Conservation (phyloP, 129 eudicot species). For the Sambucus nigra region DNA sequence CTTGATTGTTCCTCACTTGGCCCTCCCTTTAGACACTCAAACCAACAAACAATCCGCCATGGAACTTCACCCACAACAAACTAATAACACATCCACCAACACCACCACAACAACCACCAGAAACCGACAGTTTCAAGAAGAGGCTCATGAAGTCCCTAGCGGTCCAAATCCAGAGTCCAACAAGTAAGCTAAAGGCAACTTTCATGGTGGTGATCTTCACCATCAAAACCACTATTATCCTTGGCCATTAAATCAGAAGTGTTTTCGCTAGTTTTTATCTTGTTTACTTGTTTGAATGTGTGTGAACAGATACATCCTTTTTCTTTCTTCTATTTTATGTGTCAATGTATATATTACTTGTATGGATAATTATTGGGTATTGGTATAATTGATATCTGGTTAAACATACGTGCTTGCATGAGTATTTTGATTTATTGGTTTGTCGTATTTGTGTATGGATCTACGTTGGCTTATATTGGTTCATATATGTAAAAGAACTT, state of each 20-base stretch:
- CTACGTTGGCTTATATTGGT: too few relatives aligned
- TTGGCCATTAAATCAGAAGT: neutral
- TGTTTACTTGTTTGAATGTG: neutral
- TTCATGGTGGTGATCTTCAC: neutral
- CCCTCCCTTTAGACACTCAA: slow-evolving; percentile 6
- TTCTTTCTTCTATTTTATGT: neutral
- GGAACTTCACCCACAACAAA: too few relatives aligned
- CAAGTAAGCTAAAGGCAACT: slow-evolving; percentile 22
- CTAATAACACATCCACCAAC: slow-evolving; percentile 4
- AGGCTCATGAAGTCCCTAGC: slow-evolving; percentile 66
- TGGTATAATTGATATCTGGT: slow-evolving; percentile 2
- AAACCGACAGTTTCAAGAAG: slow-evolving; percentile 31
- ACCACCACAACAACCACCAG: slow-evolving; percentile 8
- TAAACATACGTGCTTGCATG: too few relatives aligned
- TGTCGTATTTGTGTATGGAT: too few relatives aligned
- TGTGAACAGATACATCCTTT: neutral
- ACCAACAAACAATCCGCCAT: too few relatives aligned
- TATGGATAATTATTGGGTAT: neutral
- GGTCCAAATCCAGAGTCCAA: slow-evolving; percentile 68
- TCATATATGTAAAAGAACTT: too few relatives aligned
- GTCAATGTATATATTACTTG: neutral
- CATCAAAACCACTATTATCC: too few relatives aligned
- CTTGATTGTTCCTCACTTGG: slow-evolving; percentile 23
- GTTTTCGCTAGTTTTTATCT: neutral
- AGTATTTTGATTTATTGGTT: too few relatives aligned